Evolutionary conservation across 257 asterid genomes (phyloP).

Genomic region (Striga asiatica): DNA sequence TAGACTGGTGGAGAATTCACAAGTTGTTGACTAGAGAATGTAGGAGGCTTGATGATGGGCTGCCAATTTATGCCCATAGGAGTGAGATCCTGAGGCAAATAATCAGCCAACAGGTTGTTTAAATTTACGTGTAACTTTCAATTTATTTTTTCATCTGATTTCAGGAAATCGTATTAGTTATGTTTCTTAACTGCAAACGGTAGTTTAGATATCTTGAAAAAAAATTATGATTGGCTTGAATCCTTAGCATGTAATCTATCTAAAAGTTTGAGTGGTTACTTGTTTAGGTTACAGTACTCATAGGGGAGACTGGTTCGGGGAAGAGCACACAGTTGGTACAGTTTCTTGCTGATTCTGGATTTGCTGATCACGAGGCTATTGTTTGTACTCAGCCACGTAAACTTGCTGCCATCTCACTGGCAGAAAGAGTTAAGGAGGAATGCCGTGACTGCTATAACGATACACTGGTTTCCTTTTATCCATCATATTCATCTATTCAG

Average conservation of each 20-base stretch:
- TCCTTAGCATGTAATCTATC: not conserved
- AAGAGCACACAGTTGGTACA: constrained; percentile 96
- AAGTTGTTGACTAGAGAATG: constrained; percentile 64
- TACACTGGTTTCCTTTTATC: constrained; percentile 31
- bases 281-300: constrained; percentile 57
- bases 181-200: too few species aligned
- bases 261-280: constrained; percentile 12
- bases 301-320: constrained; percentile 97
- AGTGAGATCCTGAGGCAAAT: constrained; percentile 40
- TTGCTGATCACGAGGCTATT: constrained; percentile 39
- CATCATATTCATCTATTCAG: constrained; percentile 51
- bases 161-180: too few species aligned
- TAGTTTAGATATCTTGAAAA: too few species aligned
- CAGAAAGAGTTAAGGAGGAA: constrained; percentile 81
- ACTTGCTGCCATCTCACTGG: constrained; percentile 73
- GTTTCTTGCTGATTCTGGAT: constrained; percentile 78
- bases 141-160: not conserved
- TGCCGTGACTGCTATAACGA: constrained; percentile 49
- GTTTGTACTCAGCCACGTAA: constrained; percentile 96
- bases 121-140: too few species aligned
- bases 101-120: constrained; percentile 50
- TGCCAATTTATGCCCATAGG: constrained; percentile 63
- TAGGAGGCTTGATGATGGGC: constrained; percentile 70
- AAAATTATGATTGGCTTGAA: not conserved
- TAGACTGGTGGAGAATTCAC: constrained; percentile 54